Evolutionary conservation across 2,329 filamentous ascomycete species (phyloP), one percentile per base, ranked within the genome.

Genomic region (Venturia asperata): DNA sequence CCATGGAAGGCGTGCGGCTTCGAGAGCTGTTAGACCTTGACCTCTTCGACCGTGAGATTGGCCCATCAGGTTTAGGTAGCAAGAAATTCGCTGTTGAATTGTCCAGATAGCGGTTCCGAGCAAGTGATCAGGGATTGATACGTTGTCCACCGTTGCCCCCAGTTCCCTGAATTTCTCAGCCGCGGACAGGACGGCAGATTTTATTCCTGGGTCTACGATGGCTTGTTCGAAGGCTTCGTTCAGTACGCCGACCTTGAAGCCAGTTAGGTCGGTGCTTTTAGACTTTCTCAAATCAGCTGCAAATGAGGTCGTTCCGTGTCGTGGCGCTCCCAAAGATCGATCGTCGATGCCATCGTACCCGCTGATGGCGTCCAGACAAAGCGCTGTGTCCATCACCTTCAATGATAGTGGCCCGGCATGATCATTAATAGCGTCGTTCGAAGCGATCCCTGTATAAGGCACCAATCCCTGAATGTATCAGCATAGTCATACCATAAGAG

Each of bases 1-100:
- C 79, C 79, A 82, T 0, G 80, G 80, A 0, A 80, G 75, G 7
- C 80, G 74, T 1, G 77, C 77, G n/a, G 75, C 72, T 67, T 84
- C 80, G 41, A 82, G 77, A 17, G 81, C 78, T 0, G 78, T 79
- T 56, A 81, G 72, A 11, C 76, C 74, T 0, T 81, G 73, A 2
- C 78, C 75, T 66, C 79, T 68, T 61, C 78, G 70, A 11, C 80
- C 75, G 47, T 76, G 65, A 19, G 77, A 74, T 58, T 74, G 77
- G 39, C 73, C 80, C 13, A 81, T 75, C 27, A 78, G 74, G 65
- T 75, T 71, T 1, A 72, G 52, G 34, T 70, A 70, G 6, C 72
- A 61, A 1, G 71, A 72, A 2, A 74, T 68, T n/a, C 70, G 66
- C 37, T 70, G 74, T 24, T 80, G 76, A n/a, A 79, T 75, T 1